These are phyloP conservation scores for Beta corolliflora DNA, from an alignment of 179 eudicot species.

Conservation along the genomic window DNA sequence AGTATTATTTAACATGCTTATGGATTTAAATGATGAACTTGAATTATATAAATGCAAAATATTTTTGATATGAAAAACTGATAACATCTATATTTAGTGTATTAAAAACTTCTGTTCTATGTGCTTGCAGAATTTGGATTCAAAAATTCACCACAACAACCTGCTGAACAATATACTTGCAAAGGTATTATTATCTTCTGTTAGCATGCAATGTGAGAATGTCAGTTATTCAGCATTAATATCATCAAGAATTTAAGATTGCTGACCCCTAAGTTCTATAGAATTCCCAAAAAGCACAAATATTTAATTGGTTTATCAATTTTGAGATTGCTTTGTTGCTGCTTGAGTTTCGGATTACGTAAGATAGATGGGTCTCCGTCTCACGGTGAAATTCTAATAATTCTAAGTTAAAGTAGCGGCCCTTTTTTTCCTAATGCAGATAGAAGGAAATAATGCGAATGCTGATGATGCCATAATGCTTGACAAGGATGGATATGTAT, in stretches of 20 bases:
- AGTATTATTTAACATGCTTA: background rate
- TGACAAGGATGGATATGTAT: constrained; percentile 93
- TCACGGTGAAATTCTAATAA: background rate
- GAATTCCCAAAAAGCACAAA: background rate
- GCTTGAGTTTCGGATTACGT: background rate
- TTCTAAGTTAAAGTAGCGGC: background rate
- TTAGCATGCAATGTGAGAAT: background rate
- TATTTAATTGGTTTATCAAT: background rate
- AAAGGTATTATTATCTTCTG: constrained; percentile 60
- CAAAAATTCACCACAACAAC: constrained; percentile 98
- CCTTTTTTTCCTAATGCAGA: constrained; percentile 46
- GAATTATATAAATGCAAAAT: background rate
- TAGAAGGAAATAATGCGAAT: constrained; percentile 92
- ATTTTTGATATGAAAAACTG: background rate
- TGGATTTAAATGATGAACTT: background rate
- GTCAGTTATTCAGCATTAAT: background rate
- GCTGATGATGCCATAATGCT: constrained; percentile 99
- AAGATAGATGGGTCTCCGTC: background rate
- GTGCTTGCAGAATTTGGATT: constrained; percentile 82
- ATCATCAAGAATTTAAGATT: background rate
- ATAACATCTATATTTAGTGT: background rate
- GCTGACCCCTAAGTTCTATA: background rate
- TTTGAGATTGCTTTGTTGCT: background rate
- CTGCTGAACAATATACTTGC: constrained; percentile 95
- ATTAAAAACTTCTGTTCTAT: constrained; percentile 13